phyloP scores from a whole-genome alignment of 148 eudicot genomes.

The Diospyros kaki region DNA sequence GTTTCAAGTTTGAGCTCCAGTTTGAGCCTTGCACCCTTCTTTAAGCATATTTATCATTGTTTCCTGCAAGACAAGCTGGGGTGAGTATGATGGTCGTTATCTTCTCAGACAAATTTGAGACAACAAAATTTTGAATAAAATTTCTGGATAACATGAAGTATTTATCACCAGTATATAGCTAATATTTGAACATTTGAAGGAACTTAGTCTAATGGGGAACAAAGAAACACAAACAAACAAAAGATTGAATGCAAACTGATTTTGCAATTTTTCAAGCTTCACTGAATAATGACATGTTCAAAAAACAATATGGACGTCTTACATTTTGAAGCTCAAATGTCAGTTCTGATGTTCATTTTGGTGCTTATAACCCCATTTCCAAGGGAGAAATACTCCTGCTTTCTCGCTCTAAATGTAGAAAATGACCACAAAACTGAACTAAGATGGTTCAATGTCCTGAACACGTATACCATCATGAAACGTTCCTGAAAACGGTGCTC shows the following conservation, averaged over 20 bases:
- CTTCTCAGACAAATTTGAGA: too few species aligned
- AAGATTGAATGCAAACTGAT: background rate
- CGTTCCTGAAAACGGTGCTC: background rate
- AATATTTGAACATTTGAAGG: too few species aligned
- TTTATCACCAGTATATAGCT: too few species aligned
- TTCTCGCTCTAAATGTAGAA: background rate
- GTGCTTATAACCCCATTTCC: background rate
- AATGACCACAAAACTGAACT: background rate
- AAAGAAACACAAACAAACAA: too few species aligned
- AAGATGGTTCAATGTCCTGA: background rate
- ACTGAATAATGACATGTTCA: background rate
- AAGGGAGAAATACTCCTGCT: background rate
- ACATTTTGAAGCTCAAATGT: constrained; percentile 2
- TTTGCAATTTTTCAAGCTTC: background rate
- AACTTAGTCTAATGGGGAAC: too few species aligned
- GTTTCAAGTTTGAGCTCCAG: background rate
- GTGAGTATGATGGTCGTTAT: background rate
- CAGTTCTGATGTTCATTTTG: background rate
- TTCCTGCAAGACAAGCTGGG: background rate
- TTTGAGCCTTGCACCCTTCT: background rate
- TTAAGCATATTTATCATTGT: background rate
- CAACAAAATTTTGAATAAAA: too few species aligned
- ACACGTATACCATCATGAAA: background rate
- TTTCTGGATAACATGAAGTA: too few species aligned
- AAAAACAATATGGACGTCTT: background rate